Base-by-base conservation (phyloP, 108 stramenopile genomes). In the Phaeodactylum tricornutum region DNA sequence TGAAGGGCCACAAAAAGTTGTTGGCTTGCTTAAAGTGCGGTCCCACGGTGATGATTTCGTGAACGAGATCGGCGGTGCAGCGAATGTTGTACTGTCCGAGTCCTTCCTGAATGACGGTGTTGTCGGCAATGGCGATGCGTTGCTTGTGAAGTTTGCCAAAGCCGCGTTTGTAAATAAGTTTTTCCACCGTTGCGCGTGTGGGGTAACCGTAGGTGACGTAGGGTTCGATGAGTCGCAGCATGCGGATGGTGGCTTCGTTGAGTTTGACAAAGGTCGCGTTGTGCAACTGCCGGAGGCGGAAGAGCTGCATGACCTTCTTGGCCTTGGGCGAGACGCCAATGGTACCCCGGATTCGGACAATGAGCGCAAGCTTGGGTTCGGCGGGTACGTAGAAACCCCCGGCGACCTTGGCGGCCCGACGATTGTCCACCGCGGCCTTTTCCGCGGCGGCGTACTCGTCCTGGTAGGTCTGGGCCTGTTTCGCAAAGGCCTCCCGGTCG, bases 1-100 rank as follows among this genome's bases (percentile, higher is more conserved):
- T 99, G 90, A 98, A 93, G 25, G 98, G 96, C 98, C 98, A 99
- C 65, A 99, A 84, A 76, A 99, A 99, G 94, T 99, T 99, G 79
- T 91, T 93, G 61, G 92, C 96, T 59, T 86, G 64, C 92, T 97
- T 97, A 90, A 99, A 99, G 84, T 95, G 57, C 41, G 96, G 96
- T 48, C 98, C 98, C 35, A 94, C 93, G 28, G 96, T 97, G 96
- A 56, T 77, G 46, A 97, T 79, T 57, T 97, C 96, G 81, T 97
- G 84, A 57, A 97, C 76, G 48, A 97, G 66, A 53, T 95, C 94
- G 40, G 94, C 94, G 41, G 81, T 67, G 66, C 96, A 97, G 53
- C 77, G 59, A 61, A 97, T 84, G 27, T 83, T 93, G 59, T 62
- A 53, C 26, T 81, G 51, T 30, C 79, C 78, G 20, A 95, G 80